phyloP scores from a whole-genome alignment of 306 rosid species.

The Ceratonia siliqua region DNA sequence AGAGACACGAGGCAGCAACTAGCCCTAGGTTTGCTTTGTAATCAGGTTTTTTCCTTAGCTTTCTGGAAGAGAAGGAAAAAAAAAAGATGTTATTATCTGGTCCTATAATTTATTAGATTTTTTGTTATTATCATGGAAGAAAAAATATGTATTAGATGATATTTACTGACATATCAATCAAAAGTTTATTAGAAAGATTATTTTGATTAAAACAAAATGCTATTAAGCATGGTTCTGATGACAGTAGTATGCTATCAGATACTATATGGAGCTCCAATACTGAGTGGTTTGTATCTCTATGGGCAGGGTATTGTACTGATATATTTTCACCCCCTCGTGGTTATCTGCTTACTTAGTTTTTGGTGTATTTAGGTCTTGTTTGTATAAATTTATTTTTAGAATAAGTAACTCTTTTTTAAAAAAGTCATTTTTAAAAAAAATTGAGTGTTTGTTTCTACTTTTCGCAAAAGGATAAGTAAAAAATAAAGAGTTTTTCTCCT shows the following conservation, averaged over 20 bases:
- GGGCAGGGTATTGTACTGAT: neutral
- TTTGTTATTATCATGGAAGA: neutral
- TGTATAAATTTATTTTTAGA: too few species aligned
- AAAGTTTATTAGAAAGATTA: neutral
- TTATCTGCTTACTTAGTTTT: neutral
- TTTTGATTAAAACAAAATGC: neutral
- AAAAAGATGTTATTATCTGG: neutral
- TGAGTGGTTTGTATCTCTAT: neutral
- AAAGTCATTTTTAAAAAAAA: too few species aligned
- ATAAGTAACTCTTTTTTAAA: too few species aligned
- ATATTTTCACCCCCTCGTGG: neutral
- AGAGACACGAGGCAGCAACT: conserved; percentile 1
- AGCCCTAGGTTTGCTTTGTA: neutral
- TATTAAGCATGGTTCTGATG: neutral
- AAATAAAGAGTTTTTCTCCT: too few species aligned
- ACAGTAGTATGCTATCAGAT: neutral
- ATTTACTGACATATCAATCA: neutral
- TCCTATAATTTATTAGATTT: neutral
- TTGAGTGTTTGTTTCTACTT: too few species aligned
- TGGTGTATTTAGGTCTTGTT: neutral
- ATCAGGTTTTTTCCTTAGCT: neutral
- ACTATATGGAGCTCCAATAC: neutral
- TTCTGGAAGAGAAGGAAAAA: conserved; percentile 12
- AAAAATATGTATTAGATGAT: neutral
- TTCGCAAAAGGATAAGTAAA: too few species aligned